A percentile compares a stretch with the other conserved stretches of the same genome.
Evolutionary conservation across 2,329 filamentous ascomycete genomes (phyloP).

Genomic region (Parascedosporium putredinis): DNA sequence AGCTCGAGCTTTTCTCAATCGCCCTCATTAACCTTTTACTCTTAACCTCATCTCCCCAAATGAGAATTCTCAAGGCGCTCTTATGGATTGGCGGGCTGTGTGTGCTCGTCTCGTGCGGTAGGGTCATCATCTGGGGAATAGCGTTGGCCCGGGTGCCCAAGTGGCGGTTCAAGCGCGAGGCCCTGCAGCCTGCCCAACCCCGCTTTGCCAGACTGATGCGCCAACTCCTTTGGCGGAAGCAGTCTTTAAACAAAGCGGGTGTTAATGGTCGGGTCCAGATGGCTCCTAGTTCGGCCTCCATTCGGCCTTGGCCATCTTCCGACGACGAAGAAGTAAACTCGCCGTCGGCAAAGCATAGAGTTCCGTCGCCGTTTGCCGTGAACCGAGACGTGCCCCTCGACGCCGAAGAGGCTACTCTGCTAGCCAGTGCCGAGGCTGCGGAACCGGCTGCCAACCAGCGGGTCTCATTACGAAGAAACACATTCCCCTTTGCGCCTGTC

Average conservation of each 20-base stretch:
- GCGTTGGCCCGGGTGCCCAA: slow-evolving; percentile 77
- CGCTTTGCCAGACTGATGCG: slow-evolving; percentile 5
- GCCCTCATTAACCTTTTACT: slow-evolving; percentile 73
- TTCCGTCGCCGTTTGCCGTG: background rate
- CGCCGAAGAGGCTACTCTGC: background rate
- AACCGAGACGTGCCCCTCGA: background rate
- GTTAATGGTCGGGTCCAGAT: background rate
- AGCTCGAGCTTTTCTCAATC: slow-evolving; percentile 77
- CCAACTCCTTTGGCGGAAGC: slow-evolving; percentile 7
- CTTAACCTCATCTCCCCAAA: slow-evolving; percentile 70
- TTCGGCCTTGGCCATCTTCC: background rate
- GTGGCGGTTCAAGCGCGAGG: slow-evolving; percentile 68
- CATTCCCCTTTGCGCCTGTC: slow-evolving; percentile 34
- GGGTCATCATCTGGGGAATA: slow-evolving; percentile 74
- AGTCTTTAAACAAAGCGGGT: background rate
- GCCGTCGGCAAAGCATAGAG: background rate
- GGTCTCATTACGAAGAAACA: slow-evolving; percentile 33
- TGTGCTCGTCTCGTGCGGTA: slow-evolving; percentile 61
- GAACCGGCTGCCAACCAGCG: slow-evolving; percentile 14
- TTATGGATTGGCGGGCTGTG: slow-evolving; percentile 76
- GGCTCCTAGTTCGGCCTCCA: background rate
- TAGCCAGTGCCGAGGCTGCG: background rate
- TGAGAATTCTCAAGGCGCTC: slow-evolving; percentile 72
- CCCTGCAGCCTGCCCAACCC: background rate
- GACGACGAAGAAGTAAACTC: slow-evolving; percentile 3